Evolutionary conservation across 1,139 yeast genomes (phyloP), one percentile per base, ranked within the genome.

Genomic region (Sugiyamaella xylanicola): DNA sequence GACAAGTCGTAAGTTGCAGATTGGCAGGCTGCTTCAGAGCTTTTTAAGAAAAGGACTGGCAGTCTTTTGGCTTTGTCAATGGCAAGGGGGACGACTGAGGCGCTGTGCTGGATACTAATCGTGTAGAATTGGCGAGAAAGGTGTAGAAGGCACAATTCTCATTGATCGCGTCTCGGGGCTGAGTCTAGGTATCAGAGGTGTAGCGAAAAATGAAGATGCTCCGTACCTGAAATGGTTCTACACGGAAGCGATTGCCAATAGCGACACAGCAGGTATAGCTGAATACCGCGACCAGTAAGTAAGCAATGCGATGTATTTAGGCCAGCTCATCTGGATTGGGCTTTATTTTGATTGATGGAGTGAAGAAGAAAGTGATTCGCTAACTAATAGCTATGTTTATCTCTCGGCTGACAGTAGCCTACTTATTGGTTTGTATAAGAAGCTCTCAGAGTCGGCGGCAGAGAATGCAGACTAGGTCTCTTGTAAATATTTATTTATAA

Each of bases 111-210:
- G 25, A 16, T 9, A 32, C 13, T 21, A 17, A n/a, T 48, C 8
- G 5, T 51, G n/a, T 39, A 64, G 67, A 13, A 55, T 56, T 32
- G 22, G 56, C n/a, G 59, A 61, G 22, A 62, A 61, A 20, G 63
- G 54, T n/a, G 65, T 66, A 8, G 56, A 49, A 9, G 71, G 71
- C 1, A 66, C 61, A 4, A 58, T 65, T 15, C 53, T 67, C 35
- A 51, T 68, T 11, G 70, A 68, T 51, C 25, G 49, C 19, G 40
- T 39, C 15, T 60, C 61, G 1, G 70, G 71, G 2, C 59, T 67
- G 29, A 63, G 69, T 51, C 48, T 68, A n/a, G 70, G 71, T 9
- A 63, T 57, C 3, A 59, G 66, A 7, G 71, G 71, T 2, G 60
- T 57, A 7, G 71, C 70, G n/a, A 40, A 55, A 39, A 61, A 66